A percentile compares a stretch with the other conserved stretches of the same genome.
Evolutionary conservation across 163 green algal genomes (phyloP).

Genomic region (Coccomyxa subellipsoidea): DNA sequence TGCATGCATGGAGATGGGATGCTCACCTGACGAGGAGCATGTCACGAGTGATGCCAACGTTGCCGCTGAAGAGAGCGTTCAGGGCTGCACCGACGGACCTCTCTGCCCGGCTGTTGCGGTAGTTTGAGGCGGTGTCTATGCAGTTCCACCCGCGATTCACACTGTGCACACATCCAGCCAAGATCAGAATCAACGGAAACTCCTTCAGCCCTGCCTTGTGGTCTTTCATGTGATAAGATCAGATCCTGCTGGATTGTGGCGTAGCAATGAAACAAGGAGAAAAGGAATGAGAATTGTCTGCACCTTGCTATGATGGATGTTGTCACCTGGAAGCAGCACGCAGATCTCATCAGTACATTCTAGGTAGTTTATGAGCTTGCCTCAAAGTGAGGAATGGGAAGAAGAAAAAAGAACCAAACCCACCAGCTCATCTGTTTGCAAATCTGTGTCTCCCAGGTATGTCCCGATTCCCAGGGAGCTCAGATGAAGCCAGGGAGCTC

Average conservation of each 20-base stretch:
- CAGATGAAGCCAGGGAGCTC: conserved; percentile 36
- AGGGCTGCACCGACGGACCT: conserved; percentile 48
- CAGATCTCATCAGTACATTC: conserved; percentile 10
- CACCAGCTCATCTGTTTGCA: conserved; percentile 54
- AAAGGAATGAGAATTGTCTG: too few relatives aligned
- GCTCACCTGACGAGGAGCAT: conserved; percentile 65
- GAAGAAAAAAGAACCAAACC: too few relatives aligned
- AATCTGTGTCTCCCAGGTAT: conserved; percentile 63
- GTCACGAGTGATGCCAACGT: conserved; percentile 39
- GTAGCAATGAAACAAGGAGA: too few relatives aligned
- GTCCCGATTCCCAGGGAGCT: conserved; percentile 53
- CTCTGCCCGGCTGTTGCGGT: conserved; percentile 58
- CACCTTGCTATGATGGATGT: conserved; percentile 14
- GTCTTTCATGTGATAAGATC: too few relatives aligned
- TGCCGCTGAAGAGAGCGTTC: conserved; percentile 34
- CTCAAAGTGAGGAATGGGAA: too few relatives aligned
- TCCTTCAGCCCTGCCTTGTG: too few relatives aligned
- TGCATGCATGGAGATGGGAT: too few relatives aligned
- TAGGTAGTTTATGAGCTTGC: neutral
- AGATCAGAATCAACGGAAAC: too few relatives aligned
- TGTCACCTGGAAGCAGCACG: conserved; percentile 18
- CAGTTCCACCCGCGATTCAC: conserved; percentile 70
- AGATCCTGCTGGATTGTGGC: too few relatives aligned
- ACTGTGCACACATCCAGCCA: too few relatives aligned
- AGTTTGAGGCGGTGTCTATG: conserved; percentile 80